phyloP scores from a whole-genome alignment of 345 rosid species.

The Pistacia integerrima region DNA sequence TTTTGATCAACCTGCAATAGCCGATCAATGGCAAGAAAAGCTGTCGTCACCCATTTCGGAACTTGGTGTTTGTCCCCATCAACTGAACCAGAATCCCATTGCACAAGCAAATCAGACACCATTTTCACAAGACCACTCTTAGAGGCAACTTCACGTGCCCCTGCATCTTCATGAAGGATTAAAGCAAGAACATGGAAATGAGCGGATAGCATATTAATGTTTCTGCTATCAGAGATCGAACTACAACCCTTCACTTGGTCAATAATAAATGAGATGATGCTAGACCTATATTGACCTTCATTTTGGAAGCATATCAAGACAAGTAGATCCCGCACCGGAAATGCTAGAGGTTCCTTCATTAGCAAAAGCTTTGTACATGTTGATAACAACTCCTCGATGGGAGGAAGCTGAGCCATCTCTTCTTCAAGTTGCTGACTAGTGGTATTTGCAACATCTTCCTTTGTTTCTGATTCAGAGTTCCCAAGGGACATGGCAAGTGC shows the following conservation, averaged over 20 bases:
- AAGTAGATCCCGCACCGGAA: constrained; percentile 89
- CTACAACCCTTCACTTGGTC: constrained; percentile 64
- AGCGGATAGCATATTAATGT: constrained; percentile 54
- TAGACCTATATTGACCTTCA: constrained; percentile 81
- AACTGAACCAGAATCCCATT: constrained; percentile 67
- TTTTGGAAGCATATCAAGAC: constrained; percentile 81
- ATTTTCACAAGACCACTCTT: constrained; percentile 75
- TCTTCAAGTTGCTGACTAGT: constrained; percentile 55
- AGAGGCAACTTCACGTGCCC: constrained; percentile 80
- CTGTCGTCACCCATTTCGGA: constrained; percentile 94
- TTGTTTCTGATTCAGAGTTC: constrained; percentile 78
- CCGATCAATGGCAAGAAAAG: constrained; percentile 93
- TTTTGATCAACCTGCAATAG: constrained; percentile 84
- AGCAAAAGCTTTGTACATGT: constrained; percentile 86
- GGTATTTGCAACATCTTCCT: constrained; percentile 57
- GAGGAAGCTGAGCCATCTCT: constrained; percentile 84
- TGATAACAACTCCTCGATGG: constrained; percentile 81
- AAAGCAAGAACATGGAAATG: constrained; percentile 92
- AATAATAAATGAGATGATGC: constrained; percentile 73
- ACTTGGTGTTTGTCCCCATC: constrained; percentile 52
- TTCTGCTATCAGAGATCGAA: constrained; percentile 53
- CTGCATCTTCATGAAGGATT: constrained; percentile 82
- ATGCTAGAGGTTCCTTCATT: constrained; percentile 86
- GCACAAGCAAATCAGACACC: constrained; percentile 67
- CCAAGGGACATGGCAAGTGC: constrained; percentile 98